phyloP scores from a whole-genome alignment of 208 protist genomes.

The Tritrichomonas foetus region DNA sequence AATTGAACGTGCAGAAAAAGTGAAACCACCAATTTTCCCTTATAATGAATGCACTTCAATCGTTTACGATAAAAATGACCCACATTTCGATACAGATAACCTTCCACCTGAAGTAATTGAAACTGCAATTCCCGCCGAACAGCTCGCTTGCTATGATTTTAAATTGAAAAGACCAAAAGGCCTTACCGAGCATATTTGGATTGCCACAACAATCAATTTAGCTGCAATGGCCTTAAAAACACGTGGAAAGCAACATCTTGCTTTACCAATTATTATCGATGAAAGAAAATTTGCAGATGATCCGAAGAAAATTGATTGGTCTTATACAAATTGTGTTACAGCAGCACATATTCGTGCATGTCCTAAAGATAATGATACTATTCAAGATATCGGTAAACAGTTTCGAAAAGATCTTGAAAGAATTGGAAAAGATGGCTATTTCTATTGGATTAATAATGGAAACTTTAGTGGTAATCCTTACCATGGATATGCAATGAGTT shows the following conservation, averaged over 20 bases:
- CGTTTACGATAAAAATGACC: too few species aligned
- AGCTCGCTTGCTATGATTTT: neutral
- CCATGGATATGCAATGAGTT: neutral
- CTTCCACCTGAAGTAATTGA: too few species aligned
- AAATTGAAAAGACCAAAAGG: neutral
- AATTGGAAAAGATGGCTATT: neutral
- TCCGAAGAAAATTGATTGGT: neutral
- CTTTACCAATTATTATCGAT: neutral
- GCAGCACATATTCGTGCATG: neutral
- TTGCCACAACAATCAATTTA: neutral
- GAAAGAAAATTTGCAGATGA: neutral
- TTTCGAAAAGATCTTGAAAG: neutral
- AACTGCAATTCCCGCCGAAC: neutral
- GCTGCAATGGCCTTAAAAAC: neutral
- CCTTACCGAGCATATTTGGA: neutral
- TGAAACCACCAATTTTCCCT: too few species aligned
- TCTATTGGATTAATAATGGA: neutral
- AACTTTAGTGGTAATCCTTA: neutral
- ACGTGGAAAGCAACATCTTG: neutral
- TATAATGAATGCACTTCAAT: too few species aligned
- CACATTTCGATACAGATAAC: too few species aligned
- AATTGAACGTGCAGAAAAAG: too few species aligned
- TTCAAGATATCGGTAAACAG: neutral
- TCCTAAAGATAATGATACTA: neutral
- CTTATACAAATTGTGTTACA: neutral